Evolutionary conservation across 2,329 filamentous ascomycete species (phyloP).

Genomic region (Botryosphaeria dothidea): DNA sequence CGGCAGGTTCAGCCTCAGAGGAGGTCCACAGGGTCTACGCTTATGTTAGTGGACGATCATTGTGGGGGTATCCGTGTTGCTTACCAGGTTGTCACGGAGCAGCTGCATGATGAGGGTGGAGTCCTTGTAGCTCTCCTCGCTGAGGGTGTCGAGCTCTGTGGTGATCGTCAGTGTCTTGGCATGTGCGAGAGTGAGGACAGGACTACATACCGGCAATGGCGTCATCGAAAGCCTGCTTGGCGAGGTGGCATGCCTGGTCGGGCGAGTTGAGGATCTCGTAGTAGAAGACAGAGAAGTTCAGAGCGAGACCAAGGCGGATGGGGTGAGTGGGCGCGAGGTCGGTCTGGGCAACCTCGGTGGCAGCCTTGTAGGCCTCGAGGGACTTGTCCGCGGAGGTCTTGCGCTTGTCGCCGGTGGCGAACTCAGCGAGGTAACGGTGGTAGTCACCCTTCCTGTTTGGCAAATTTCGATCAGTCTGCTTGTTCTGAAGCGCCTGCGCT

Average conservation of each 20-base stretch:
- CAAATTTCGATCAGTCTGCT: neutral
- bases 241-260: slow-evolving; percentile 95
- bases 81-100: slow-evolving; percentile 83
- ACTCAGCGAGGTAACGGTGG: slow-evolving; percentile 93
- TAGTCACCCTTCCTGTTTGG: slow-evolving; percentile 86
- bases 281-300: slow-evolving; percentile 99
- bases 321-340: slow-evolving; percentile 97
- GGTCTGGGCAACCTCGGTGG: slow-evolving; percentile 96
- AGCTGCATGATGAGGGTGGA: slow-evolving; percentile 99
- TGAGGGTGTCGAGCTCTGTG: slow-evolving; percentile 87
- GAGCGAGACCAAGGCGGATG: slow-evolving; percentile 93
- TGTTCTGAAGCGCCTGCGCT: neutral
- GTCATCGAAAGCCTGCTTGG: slow-evolving; percentile 99
- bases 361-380: slow-evolving; percentile 97
- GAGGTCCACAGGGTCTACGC: slow-evolving; percentile 87
- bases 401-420: slow-evolving; percentile 88
- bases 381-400: slow-evolving; percentile 84
- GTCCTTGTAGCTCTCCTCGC: slow-evolving; percentile 97
- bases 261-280: slow-evolving; percentile 99
- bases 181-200: neutral
- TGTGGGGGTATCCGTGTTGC: neutral
- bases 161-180: neutral
- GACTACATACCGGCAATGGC: slow-evolving; percentile 67
- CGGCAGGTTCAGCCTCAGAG: slow-evolving; percentile 74
- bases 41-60: neutral